Evolutionary conservation across 169 alveolate genomes (phyloP).

Genomic region (Toxoplasma gondii): DNA sequence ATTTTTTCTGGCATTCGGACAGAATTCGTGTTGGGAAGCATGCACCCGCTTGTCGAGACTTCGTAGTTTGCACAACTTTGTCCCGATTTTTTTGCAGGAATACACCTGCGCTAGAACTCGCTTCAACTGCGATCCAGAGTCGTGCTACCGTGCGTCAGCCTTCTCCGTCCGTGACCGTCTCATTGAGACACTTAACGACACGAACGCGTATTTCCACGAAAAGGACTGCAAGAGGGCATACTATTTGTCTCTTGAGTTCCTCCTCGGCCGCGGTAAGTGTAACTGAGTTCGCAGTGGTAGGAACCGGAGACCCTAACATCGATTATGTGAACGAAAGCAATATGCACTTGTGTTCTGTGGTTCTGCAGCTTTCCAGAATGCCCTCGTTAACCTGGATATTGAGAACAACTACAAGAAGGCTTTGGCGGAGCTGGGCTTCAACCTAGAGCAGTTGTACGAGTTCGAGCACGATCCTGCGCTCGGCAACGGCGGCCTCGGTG

Average conservation of each 20-base stretch:
- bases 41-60: too few species aligned
- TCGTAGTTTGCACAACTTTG: too few species aligned
- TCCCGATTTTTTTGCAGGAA: conserved; percentile 75
- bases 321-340: too few species aligned
- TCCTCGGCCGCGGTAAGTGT: conserved; percentile 88
- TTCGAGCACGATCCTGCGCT: conserved; percentile 97
- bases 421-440: conserved; percentile 89
- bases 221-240: conserved; percentile 91
- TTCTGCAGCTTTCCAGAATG: conserved; percentile 87
- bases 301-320: too few species aligned
- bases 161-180: conserved; percentile 92
- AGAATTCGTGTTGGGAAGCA: too few species aligned
- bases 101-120: conserved; percentile 94
- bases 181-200: conserved; percentile 93
- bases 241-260: conserved; percentile 93
- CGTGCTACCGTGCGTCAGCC: conserved; percentile 91
- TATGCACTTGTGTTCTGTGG: background rate
- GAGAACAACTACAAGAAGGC: conserved; percentile 90
- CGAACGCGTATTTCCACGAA: conserved; percentile 88
- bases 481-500: conserved; percentile 97
- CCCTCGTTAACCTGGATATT: conserved; percentile 90
- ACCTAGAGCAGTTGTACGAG: conserved; percentile 92
- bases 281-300: background rate
- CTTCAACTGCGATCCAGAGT: conserved; percentile 88
- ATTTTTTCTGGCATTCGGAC: too few species aligned